Evolutionary conservation across 257 asterid species (phyloP), one percentile per base, ranked within the genome.

Genomic region (Plectranthus barbatus): DNA sequence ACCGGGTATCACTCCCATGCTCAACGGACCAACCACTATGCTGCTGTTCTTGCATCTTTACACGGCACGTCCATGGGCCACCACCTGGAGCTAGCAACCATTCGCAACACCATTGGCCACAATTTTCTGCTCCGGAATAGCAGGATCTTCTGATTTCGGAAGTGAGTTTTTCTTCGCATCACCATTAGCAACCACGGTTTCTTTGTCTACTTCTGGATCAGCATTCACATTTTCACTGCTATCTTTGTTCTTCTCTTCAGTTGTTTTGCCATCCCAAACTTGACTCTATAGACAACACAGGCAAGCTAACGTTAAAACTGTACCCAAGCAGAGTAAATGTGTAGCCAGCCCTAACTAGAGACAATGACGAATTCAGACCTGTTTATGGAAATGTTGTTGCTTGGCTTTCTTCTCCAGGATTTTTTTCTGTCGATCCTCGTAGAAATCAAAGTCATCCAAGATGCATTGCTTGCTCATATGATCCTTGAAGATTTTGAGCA

Each of bases 361-460:
- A 55, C n/a, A n/a, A n/a, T n/a, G n/a, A n/a, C n/a, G n/a, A 18
- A 1, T 7, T 5, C n/a, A 66, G 19, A 83, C 90, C 78, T 80
- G 78, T 64, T 76, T 84, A 59, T 71, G 77, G 61, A 51, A 62
- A 44, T 62, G 76, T 34, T 77, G 92, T 44, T 77, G 78, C 76
- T 77, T 82, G 48, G 79, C 77, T 73, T 83, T 80, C 72, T 72
- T 83, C 47, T 83, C 90, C 60, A 63, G 87, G 40, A 83, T 83
- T 70, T 68, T 81, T 36, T 79, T 86, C 70, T 86, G 83, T 13
- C 95, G 81, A 14, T 80, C 91, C 74, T 84, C 88, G 3, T 86
- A 86, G 76, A 86, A 87, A 24, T 82, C 89, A 48, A 87, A 86
- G 59, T 87, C 93, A 60, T 87, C 90, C 14, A 86, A 68, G 46